A percentile compares a stretch with the other conserved stretches of the same genome.
Evolutionary conservation across 805 yeast species (phyloP).

Genomic region (Kuraishia capsulata): DNA sequence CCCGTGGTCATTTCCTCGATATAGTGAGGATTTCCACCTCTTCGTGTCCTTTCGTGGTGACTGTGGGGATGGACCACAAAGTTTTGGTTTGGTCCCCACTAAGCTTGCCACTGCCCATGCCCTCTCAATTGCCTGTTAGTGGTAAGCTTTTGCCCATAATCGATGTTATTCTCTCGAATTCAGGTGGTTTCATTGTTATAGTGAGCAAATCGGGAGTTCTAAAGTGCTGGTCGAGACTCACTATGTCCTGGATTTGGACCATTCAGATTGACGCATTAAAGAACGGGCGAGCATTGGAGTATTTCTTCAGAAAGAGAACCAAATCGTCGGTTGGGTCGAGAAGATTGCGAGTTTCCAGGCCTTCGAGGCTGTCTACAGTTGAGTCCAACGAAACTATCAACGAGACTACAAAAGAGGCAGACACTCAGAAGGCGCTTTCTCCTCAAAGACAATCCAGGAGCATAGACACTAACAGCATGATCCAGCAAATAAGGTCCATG

Average conservation of each 20-base stretch:
- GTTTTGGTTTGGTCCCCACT: slow-evolving; percentile 70
- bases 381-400: background rate
- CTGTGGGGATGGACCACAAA: slow-evolving; percentile 67
- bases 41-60: slow-evolving; percentile 53
- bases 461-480: background rate
- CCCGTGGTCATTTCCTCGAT: slow-evolving; percentile 53
- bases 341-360: slow-evolving; percentile 11
- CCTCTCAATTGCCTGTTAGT: slow-evolving; percentile 31
- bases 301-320: slow-evolving; percentile 53
- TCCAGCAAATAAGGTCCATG: slow-evolving; percentile 10
- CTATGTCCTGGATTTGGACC: slow-evolving; percentile 52
- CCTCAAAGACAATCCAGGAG: background rate
- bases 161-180: slow-evolving; percentile 44
- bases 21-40: slow-evolving; percentile 53
- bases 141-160: slow-evolving; percentile 54
- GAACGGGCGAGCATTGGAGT: slow-evolving; percentile 33
- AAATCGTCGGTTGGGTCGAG: slow-evolving; percentile 32
- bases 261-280: slow-evolving; percentile 29
- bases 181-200: slow-evolving; percentile 50
- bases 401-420: background rate
- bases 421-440: background rate
- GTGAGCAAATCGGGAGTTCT: slow-evolving; percentile 42
- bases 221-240: slow-evolving; percentile 51
- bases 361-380: background rate
- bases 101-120: slow-evolving; percentile 33